These are phyloP conservation scores for Neofusicoccum ribis DNA, from an alignment of 2,329 filamentous ascomycete genomes.

Conservation along the genomic window DNA sequence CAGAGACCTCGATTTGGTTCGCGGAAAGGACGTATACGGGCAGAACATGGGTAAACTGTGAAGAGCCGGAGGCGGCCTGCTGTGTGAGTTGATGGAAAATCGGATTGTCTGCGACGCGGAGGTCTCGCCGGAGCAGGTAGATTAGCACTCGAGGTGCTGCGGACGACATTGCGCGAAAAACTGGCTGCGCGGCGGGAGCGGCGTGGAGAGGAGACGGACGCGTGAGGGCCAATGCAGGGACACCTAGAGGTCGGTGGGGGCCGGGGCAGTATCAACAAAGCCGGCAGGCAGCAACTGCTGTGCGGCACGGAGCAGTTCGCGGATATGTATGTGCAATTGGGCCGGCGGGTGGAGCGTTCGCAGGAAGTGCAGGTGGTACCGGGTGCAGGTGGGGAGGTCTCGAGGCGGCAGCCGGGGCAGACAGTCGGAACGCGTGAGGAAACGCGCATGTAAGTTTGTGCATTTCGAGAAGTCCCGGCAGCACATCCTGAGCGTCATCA, in stretches of 20 bases:
- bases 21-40: slow-evolving; percentile 70
- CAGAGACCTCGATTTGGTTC: slow-evolving; percentile 72
- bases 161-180: not conserved
- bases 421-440: not conserved
- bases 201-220: not conserved
- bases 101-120: slow-evolving; percentile 73
- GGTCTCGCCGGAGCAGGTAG: slow-evolving; percentile 71
- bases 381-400: too few relatives aligned
- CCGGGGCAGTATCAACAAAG: not conserved
- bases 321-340: not conserved
- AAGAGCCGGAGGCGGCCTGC: slow-evolving; percentile 32
- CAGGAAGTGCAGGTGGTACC: not conserved
- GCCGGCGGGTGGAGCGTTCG: not conserved
- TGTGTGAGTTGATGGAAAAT: slow-evolving; percentile 60
- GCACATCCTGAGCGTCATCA: slow-evolving; percentile 12
- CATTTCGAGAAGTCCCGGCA: not conserved
- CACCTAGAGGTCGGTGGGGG: not conserved
- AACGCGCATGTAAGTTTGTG: not conserved
- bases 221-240: not conserved
- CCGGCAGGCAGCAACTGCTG: not conserved
- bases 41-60: slow-evolving; percentile 63
- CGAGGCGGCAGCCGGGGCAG: not conserved
- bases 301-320: not conserved
- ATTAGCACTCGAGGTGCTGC: slow-evolving; percentile 55
- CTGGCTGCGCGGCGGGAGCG: not conserved